Conservation (phyloP, 1,284 basidiomycete genomes). For the Leccinum subrobustum region DNA sequence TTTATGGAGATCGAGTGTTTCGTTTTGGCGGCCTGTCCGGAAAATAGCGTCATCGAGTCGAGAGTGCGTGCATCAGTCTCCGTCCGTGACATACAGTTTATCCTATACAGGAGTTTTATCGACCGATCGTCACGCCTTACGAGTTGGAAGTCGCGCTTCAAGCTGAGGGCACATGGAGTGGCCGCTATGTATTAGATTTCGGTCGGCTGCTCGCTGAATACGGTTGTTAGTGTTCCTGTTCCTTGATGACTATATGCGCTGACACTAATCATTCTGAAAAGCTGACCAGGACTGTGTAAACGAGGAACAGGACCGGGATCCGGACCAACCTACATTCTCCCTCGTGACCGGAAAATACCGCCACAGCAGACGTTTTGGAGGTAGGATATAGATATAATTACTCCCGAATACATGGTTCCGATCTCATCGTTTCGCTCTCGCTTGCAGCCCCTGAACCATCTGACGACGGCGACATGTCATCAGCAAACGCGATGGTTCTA, state of each 20-base stretch:
- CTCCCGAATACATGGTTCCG: not conserved
- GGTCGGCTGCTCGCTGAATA: conserved; percentile 57
- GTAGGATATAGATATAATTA: not conserved
- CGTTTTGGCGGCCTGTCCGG: conserved; percentile 91
- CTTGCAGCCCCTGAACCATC: conserved; percentile 2
- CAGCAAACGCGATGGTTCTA: conserved; percentile 47
- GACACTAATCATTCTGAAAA: conserved; percentile 8
- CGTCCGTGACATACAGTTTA: not conserved
- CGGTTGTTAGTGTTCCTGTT: conserved; percentile 14
- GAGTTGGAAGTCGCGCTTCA: conserved; percentile 86
- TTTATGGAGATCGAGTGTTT: conserved; percentile 98
- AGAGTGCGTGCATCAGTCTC: conserved; percentile 48
- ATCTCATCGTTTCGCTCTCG: not conserved
- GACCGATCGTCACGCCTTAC: conserved; percentile 93
- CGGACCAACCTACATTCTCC: conserved; percentile 80
- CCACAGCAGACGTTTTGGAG: conserved; percentile 68
- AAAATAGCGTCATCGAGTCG: conserved; percentile 87
- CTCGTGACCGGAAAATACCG: conserved; percentile 87
- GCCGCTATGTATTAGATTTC: conserved; percentile 83
- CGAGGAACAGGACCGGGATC: conserved; percentile 40
- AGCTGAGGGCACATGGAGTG: conserved; percentile 70
- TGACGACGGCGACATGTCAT: conserved; percentile 8
- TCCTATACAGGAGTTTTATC: conserved; percentile 73
- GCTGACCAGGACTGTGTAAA: conserved; percentile 6
- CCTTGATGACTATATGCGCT: not conserved